Evolutionary conservation across 306 rosid species (phyloP).

Genomic region (Rosa multiflora): DNA sequence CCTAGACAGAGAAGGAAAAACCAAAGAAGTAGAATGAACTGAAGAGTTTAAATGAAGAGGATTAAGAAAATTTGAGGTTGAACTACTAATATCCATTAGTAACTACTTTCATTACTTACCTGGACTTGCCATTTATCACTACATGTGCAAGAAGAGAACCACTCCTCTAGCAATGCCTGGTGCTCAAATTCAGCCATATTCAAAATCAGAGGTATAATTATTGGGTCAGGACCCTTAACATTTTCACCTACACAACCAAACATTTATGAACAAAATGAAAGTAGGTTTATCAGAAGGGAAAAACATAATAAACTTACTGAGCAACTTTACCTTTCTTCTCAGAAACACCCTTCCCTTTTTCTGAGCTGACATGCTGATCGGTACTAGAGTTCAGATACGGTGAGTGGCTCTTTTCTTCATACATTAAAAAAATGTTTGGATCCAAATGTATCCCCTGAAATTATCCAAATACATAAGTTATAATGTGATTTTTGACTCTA

Average conservation of each 20-base stretch:
- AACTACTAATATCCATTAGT: not conserved
- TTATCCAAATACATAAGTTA: slow-evolving; percentile 1
- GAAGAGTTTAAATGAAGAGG: not conserved
- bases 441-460: slow-evolving; percentile 85
- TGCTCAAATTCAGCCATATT: slow-evolving; percentile 97
- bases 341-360: slow-evolving; percentile 37
- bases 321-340: slow-evolving; percentile 47
- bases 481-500: not conserved
- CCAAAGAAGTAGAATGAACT: not conserved
- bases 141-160: slow-evolving; percentile 63
- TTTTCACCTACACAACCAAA: slow-evolving; percentile 49
- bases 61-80: not conserved
- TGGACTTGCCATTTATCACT: slow-evolving; percentile 56
- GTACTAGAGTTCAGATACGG: slow-evolving; percentile 20
- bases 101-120: slow-evolving; percentile 36
- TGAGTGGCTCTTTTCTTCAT: slow-evolving; percentile 61
- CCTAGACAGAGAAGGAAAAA: slow-evolving; percentile 44
- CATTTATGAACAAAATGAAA: not conserved
- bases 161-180: slow-evolving; percentile 92
- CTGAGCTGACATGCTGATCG: slow-evolving; percentile 25
- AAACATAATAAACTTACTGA: slow-evolving; percentile 4
- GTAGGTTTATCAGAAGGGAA: not conserved
- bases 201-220: slow-evolving; percentile 77
- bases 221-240: slow-evolving; percentile 54
- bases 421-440: slow-evolving; percentile 94